Evolutionary conservation across 352 stramenopile genomes (phyloP), one percentile per base, ranked within the genome.

Genomic region (Globisporangium cystogenes): DNA sequence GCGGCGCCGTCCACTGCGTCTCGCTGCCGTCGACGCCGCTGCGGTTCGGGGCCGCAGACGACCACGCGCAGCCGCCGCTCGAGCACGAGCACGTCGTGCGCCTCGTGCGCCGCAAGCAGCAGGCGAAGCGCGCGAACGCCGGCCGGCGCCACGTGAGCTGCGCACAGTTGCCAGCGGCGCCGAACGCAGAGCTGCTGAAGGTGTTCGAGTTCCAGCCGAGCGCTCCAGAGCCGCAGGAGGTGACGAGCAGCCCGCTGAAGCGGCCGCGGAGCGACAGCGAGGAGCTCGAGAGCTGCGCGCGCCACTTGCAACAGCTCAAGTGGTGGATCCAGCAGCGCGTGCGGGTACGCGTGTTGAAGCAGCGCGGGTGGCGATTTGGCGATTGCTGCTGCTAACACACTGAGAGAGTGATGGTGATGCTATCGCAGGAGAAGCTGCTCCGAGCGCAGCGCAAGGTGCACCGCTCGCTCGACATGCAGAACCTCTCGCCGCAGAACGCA

Each of bases 131-230:
- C 14, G 24, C 52, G 42, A 50, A 44, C 39, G 39, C 39, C 11
- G 39, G 39, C 10, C 39, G 39, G 10, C 12, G n/a, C 20, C 20
- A 5, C 7, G n/a, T 6, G 7, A 14, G 11, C n/a, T 18, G 20
- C n/a, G 10, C 39, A 4, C 18, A 29, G 26, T 29, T 5, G 2
- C 26, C 26, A 29, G 26, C 10, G n/a, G 20, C 20, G 23, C 29
- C 23, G 20, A 12, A 46, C 11, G 23, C 14, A 0, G 33, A 39
- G 23, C 23, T 39, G 10, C 24, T 51, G 23, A 24, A 10, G 33
- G 52, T 57, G 16, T 57, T 57, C 21, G 52, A 57, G 42, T 57
- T 57, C 24, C 42, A 51, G 26, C 18, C 52, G 31, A 44, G 43
- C 26, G 18, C 15, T 16, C 18, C 39, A 16, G 41, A 36, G 18